Conservation (phyloP, 2,329 filamentous ascomycete genomes). For the Sporothrix schenckii region DNA sequence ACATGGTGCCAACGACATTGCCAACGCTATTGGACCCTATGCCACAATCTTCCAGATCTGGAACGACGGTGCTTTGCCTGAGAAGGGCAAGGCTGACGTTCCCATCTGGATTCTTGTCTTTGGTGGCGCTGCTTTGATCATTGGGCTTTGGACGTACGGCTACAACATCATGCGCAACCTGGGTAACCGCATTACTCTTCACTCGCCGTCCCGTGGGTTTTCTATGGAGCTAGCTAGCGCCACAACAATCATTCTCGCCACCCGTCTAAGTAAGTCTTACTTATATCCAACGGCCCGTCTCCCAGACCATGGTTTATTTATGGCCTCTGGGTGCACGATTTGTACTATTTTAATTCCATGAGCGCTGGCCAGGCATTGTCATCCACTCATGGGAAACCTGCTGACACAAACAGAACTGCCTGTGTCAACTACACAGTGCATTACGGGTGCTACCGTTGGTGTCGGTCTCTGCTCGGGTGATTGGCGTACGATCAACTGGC, state of each 20-base stretch:
- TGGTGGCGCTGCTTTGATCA: conserved; percentile 44
- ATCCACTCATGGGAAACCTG: not conserved
- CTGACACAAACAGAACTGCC: conserved; percentile 52
- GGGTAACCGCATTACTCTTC: conserved; percentile 60
- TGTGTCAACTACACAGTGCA: conserved; percentile 67
- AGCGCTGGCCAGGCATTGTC: no score
- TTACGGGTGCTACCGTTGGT: conserved; percentile 64
- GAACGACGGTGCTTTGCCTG: conserved; percentile 51
- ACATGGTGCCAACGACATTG: conserved; percentile 69
- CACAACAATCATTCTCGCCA: conserved; percentile 65
- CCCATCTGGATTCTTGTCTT: conserved; percentile 61
- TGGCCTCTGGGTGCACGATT: not conserved
- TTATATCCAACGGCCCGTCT: conserved; percentile 36
- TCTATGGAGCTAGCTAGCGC: conserved; percentile 63
- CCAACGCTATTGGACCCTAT: conserved; percentile 65
- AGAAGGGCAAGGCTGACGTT: conserved; percentile 51
- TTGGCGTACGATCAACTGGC: conserved; percentile 64
- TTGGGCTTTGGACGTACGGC: conserved; percentile 65
- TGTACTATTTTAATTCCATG: not conserved
- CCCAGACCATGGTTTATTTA: no score
- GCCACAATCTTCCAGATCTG: conserved; percentile 66
- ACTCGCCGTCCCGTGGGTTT: conserved; percentile 59
- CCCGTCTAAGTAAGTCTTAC: conserved; percentile 50
- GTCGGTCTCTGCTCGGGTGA: conserved; percentile 64
- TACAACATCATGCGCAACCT: conserved; percentile 66